These are phyloP conservation scores for Trametes cinnabarina DNA, from an alignment of 768 basidiomycete genomes.

Conservation along the genomic window DNA sequence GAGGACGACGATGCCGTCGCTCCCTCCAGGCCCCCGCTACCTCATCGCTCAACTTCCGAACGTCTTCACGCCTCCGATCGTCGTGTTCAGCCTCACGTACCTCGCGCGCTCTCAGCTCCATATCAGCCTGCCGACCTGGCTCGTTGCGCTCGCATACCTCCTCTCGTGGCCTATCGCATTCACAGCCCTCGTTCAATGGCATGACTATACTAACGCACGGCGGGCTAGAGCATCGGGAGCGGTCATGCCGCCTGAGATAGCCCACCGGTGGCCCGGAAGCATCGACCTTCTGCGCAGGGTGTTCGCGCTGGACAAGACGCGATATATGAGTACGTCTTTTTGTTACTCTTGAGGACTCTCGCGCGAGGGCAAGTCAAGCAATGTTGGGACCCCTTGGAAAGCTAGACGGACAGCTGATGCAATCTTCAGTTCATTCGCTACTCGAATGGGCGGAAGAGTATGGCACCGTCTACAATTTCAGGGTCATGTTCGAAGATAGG, in stretches of 20 bases:
- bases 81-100: slow-evolving; percentile 8
- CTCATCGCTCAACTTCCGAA: slow-evolving; percentile 24
- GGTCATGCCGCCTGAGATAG: slow-evolving; percentile 13
- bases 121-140: slow-evolving; percentile 8
- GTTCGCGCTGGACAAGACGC: slow-evolving; percentile 7
- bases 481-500: slow-evolving; percentile 38
- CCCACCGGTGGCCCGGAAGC: slow-evolving; percentile 15
- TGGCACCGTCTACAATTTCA: slow-evolving; percentile 23
- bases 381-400: too few species aligned
- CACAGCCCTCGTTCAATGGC: slow-evolving; percentile 6
- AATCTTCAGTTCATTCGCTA: slow-evolving; percentile 1
- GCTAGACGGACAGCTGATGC: too few species aligned
- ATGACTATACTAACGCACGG: slow-evolving; percentile 6
- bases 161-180: slow-evolving; percentile 22
- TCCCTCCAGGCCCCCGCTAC: slow-evolving; percentile 17
- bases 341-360: not conserved
- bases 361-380: too few species aligned
- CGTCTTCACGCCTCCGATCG: slow-evolving; percentile 16
- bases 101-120: slow-evolving; percentile 9
- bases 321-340: slow-evolving; percentile 10
- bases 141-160: slow-evolving; percentile 10
- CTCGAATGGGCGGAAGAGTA: slow-evolving; percentile 12
- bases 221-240: slow-evolving; percentile 17
- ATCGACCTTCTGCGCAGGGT: slow-evolving; percentile 16
- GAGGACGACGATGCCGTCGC: not conserved